Percentiles rank a stretch among this genome's conserved stretches.
phyloP scores from a whole-genome alignment of 805 yeast species.

The Kregervanrija pseudodelftensis region DNA sequence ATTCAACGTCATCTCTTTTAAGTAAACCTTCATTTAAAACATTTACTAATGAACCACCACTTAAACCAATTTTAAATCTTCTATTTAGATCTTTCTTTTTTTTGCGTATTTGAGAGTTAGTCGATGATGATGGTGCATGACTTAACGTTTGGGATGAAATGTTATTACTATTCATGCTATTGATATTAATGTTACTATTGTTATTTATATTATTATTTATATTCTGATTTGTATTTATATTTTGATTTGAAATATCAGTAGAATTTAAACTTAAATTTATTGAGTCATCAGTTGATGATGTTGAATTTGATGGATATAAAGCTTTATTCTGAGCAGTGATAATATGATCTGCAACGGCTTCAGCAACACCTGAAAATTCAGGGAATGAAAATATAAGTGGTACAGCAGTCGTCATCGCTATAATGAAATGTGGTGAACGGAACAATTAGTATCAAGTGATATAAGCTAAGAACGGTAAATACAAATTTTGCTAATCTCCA shows the following conservation, averaged over 20 bases:
- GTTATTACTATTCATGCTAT: conserved; percentile 4
- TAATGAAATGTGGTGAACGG: not conserved
- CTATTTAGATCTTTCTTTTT: conserved; percentile 51
- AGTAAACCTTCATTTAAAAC: conserved; percentile 83
- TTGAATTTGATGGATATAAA: conserved; percentile 25
- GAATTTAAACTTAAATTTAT: not conserved
- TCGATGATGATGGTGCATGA: conserved; percentile 11
- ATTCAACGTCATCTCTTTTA: conserved; percentile 59
- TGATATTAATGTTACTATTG: conserved; percentile 7
- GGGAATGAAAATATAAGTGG: conserved; percentile 92
- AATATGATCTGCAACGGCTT: conserved; percentile 94
- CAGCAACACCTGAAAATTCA: conserved; percentile 85
- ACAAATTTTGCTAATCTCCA: no score
- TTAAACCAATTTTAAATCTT: conserved; percentile 82
- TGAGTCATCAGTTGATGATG: conserved; percentile 1
- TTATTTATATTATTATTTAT: conserved; percentile 1
- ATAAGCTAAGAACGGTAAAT: no score
- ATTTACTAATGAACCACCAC: conserved; percentile 88
- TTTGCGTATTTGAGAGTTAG: conserved; percentile 28
- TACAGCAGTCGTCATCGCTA: conserved; percentile 78
- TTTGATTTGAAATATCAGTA: not conserved
- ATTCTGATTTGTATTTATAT: not conserved
- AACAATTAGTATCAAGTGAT: not conserved
- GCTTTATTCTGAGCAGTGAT: conserved; percentile 80
- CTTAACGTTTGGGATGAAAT: conserved; percentile 5